phyloP scores from a whole-genome alignment of 768 basidiomycete species.

The Wakefieldia striispora region DNA sequence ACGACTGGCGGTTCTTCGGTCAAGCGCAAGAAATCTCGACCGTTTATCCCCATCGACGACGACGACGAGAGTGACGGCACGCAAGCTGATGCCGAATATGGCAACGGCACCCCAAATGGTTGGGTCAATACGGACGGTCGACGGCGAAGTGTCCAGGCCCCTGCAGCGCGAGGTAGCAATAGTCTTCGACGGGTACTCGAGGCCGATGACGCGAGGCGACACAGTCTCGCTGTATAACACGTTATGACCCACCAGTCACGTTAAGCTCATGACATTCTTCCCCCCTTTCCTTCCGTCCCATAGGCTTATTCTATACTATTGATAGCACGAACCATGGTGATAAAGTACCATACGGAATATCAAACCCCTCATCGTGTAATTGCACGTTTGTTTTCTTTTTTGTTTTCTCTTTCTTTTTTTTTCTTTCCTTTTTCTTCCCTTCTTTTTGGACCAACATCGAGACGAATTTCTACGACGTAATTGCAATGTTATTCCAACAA shows the following conservation, averaged over 20 bases:
- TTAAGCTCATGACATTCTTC: slow-evolving; percentile 14
- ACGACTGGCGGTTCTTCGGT: slow-evolving; percentile 26
- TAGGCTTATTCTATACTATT: slow-evolving; percentile 39
- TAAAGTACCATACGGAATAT: slow-evolving; percentile 23
- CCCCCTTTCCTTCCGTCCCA: background rate
- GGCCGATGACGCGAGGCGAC: slow-evolving; percentile 56
- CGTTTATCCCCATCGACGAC: slow-evolving; percentile 44
- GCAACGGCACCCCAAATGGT: slow-evolving; percentile 35
- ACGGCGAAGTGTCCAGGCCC: slow-evolving; percentile 38
- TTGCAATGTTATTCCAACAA: slow-evolving; percentile 20
- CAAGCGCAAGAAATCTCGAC: slow-evolving; percentile 55
- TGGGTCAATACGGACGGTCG: slow-evolving; percentile 62
- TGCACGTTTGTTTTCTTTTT: slow-evolving; percentile 14
- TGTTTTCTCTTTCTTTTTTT: background rate
- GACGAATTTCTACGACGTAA: slow-evolving; percentile 30
- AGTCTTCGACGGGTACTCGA: slow-evolving; percentile 36
- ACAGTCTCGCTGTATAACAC: slow-evolving; percentile 64
- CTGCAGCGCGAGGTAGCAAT: slow-evolving; percentile 16
- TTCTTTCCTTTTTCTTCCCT: background rate
- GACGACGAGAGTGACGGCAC: slow-evolving; percentile 63
- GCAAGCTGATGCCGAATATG: slow-evolving; percentile 70
- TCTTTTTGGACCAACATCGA: slow-evolving; percentile 6
- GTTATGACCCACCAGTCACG: slow-evolving; percentile 18
- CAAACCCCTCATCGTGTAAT: slow-evolving; percentile 28
- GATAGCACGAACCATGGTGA: slow-evolving; percentile 21